Conservation (phyloP, 2,329 filamentous ascomycete genomes). For the Verticillium klebahnii region DNA sequence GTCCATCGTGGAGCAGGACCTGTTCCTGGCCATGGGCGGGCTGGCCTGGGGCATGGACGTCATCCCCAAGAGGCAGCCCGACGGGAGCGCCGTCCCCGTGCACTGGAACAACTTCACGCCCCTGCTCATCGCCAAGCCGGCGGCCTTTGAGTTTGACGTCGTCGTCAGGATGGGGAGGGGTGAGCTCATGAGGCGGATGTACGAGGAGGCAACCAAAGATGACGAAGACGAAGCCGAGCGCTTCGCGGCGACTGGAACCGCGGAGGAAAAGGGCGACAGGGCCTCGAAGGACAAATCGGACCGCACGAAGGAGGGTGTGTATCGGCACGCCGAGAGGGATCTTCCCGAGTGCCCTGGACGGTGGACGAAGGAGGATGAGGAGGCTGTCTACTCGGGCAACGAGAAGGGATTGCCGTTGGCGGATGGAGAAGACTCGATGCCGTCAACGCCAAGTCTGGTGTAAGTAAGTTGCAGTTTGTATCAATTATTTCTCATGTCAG, state of each 20-base stretch:
- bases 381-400: conserved; percentile 7
- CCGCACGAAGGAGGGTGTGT: conserved; percentile 5
- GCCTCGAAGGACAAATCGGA: conserved; percentile 7
- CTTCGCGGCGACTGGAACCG: conserved; percentile 8
- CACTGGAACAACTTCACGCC: conserved; percentile 40
- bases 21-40: conserved; percentile 35
- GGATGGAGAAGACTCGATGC: background rate
- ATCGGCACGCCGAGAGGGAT: conserved; percentile 10
- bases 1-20: conserved; percentile 35
- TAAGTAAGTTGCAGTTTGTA: background rate
- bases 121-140: conserved; percentile 38
- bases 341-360: conserved; percentile 11
- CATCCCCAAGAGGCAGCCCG: conserved; percentile 21
- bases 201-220: conserved; percentile 23
- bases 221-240: conserved; percentile 22
- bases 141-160: conserved; percentile 32
- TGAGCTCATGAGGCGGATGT: conserved; percentile 26
- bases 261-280: conserved; percentile 9
- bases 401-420: conserved; percentile 6
- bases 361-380: conserved; percentile 11
- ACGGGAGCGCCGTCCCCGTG: conserved; percentile 24
- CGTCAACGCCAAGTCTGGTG: background rate
- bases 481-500: background rate
- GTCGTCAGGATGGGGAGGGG: conserved; percentile 20
- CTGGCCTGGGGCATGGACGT: conserved; percentile 32